A percentile compares a stretch with the other conserved stretches of the same genome.
Evolutionary conservation across 2,329 filamentous ascomycete species (phyloP).

Genomic region (Apiospora koreana): DNA sequence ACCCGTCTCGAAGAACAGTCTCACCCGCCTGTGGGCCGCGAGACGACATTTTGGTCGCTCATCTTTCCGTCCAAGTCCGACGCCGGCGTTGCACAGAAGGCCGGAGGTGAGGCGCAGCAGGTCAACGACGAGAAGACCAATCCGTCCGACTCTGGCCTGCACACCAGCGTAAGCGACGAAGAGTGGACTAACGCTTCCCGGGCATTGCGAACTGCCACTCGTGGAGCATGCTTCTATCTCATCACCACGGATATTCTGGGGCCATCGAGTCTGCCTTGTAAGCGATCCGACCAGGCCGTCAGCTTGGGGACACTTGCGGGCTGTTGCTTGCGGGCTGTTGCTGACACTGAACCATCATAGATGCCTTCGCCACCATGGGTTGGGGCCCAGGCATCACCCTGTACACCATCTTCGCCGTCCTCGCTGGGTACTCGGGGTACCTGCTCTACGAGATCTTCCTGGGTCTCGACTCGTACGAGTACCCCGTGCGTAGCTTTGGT

Average conservation of each 20-base stretch:
- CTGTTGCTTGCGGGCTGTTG: neutral
- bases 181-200: conserved; percentile 50
- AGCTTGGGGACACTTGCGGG: too few species aligned
- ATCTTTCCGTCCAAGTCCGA: neutral
- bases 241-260: conserved; percentile 52
- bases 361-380: conserved; percentile 33
- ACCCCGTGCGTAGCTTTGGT: conserved; percentile 47
- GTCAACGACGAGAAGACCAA: neutral
- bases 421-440: conserved; percentile 47
- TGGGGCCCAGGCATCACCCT: conserved; percentile 46
- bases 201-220: conserved; percentile 45
- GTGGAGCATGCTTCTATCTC: conserved; percentile 49
- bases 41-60: conserved; percentile 7
- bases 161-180: conserved; percentile 31
- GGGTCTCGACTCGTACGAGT: conserved; percentile 47
- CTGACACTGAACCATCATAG: neutral
- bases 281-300: conserved; percentile 11
- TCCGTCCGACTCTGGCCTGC: neutral
- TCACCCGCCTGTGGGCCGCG: conserved; percentile 20
- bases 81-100: neutral
- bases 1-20: conserved; percentile 21
- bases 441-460: conserved; percentile 48
- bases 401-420: conserved; percentile 45
- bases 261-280: conserved; percentile 39
- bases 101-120: too few species aligned